These are phyloP conservation scores for Naganishia albida DNA, from an alignment of 1,284 basidiomycete species.

Conservation along the genomic window DNA sequence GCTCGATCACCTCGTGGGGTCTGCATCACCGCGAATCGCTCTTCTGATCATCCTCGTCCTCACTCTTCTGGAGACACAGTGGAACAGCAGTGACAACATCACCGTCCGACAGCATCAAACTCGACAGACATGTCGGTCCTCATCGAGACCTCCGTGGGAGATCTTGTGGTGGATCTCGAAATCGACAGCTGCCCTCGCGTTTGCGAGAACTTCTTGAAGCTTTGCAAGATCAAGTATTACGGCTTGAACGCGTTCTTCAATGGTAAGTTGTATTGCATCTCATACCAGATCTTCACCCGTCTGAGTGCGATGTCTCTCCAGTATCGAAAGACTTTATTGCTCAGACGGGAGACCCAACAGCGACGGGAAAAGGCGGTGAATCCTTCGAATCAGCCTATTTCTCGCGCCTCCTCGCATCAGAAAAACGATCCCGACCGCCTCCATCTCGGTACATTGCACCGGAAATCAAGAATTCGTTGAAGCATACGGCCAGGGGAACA, in stretches of 20 bases:
- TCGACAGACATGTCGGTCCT: constrained; percentile 77
- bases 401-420: constrained; percentile 51
- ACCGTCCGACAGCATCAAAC: neutral
- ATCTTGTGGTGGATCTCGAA: constrained; percentile 93
- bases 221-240: constrained; percentile 96
- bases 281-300: neutral
- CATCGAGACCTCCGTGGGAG: constrained; percentile 92
- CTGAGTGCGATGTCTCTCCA: constrained; percentile 45
- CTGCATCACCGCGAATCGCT: neutral
- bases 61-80: neutral
- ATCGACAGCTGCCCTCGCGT: constrained; percentile 85
- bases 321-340: constrained; percentile 97
- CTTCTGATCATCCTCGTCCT: neutral
- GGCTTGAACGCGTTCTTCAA: constrained; percentile 96
- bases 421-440: constrained; percentile 34
- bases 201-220: constrained; percentile 93
- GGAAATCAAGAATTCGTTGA: constrained; percentile 68
- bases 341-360: constrained; percentile 92
- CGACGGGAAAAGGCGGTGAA: constrained; percentile 88
- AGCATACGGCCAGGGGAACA: constrained; percentile 83
- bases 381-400: constrained; percentile 72
- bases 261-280: constrained; percentile 59
- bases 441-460: constrained; percentile 83
- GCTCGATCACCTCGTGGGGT: neutral
- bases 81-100: neutral